Percentiles rank a stretch among this genome's conserved stretches.
Evolutionary conservation across 2,329 filamentous ascomycete species (phyloP).

Genomic region (Dothistroma septosporum): DNA sequence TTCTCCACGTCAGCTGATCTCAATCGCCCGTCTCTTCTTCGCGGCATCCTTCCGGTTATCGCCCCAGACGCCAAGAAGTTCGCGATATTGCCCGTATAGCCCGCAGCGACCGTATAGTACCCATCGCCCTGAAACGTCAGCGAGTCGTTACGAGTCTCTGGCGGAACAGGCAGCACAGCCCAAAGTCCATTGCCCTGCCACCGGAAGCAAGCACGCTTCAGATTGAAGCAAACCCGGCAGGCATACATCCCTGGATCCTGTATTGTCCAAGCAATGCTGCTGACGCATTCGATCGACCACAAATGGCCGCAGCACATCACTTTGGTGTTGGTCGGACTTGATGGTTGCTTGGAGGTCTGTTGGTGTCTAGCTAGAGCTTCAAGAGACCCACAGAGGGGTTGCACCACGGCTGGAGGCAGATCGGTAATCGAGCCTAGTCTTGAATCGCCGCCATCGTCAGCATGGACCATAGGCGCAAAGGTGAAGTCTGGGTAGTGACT

Average conservation of each 20-base stretch:
- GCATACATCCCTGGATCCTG: slow-evolving; percentile 6
- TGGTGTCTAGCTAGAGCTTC: no score
- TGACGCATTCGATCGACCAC: background rate
- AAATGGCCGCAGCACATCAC: background rate
- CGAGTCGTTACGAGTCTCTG: background rate
- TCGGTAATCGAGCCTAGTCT: no score
- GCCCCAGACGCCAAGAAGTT: slow-evolving; percentile 3
- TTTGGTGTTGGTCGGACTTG: background rate
- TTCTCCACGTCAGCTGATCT: no score
- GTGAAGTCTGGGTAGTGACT: no score
- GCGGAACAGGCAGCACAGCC: slow-evolving; percentile 15
- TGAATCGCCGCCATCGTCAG: no score
- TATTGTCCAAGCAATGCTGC: slow-evolving; percentile 11
- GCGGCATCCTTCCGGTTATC: background rate
- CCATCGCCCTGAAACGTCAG: background rate
- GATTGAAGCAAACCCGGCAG: slow-evolving; percentile 18
- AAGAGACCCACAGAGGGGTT: no score
- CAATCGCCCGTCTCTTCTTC: slow-evolving; percentile 2
- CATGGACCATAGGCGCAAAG: no score
- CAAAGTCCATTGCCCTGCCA: slow-evolving; percentile 12
- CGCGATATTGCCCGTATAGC: background rate
- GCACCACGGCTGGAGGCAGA: no score
- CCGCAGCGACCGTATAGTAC: slow-evolving; percentile 6
- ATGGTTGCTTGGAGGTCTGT: no score
- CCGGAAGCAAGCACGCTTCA: slow-evolving; percentile 11